Evolutionary conservation across 495 filamentous ascomycete genomes (phyloP).

Genomic region (Hypoxylon trugodes): DNA sequence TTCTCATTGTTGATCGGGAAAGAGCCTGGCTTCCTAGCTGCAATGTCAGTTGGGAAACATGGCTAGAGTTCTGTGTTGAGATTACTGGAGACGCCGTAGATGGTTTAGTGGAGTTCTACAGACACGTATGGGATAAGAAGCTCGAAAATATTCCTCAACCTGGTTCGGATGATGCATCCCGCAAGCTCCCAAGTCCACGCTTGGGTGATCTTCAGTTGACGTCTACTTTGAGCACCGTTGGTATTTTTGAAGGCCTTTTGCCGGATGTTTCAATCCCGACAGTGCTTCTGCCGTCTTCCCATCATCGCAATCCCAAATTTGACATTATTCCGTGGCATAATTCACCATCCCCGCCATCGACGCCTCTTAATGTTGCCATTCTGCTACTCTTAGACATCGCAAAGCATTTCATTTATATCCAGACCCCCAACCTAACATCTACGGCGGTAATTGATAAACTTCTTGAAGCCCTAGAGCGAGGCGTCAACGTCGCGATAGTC

Average conservation of each 20-base stretch:
- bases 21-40: constrained; percentile 70
- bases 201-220: constrained; percentile 17
- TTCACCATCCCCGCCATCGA: constrained; percentile 59
- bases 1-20: constrained; percentile 71
- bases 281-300: constrained; percentile 72
- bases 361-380: constrained; percentile 72
- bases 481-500: constrained; percentile 68
- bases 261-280: constrained; percentile 48
- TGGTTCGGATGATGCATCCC: neutral
- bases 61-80: constrained; percentile 75
- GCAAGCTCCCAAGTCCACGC: constrained; percentile 7
- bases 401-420: constrained; percentile 63
- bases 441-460: constrained; percentile 63
- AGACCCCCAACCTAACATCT: constrained; percentile 77
- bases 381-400: constrained; percentile 63
- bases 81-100: constrained; percentile 63
- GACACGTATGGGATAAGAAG: constrained; percentile 59
- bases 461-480: constrained; percentile 61
- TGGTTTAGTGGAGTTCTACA: constrained; percentile 67
- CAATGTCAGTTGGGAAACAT: constrained; percentile 80
- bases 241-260: constrained; percentile 10
- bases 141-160: constrained; percentile 29
- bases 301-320: constrained; percentile 69
- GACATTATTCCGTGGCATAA: constrained; percentile 54
- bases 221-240: constrained; percentile 20